These are phyloP conservation scores for Pythium plurisporium DNA, from an alignment of 352 stramenopile genomes.

Conservation along the genomic window DNA sequence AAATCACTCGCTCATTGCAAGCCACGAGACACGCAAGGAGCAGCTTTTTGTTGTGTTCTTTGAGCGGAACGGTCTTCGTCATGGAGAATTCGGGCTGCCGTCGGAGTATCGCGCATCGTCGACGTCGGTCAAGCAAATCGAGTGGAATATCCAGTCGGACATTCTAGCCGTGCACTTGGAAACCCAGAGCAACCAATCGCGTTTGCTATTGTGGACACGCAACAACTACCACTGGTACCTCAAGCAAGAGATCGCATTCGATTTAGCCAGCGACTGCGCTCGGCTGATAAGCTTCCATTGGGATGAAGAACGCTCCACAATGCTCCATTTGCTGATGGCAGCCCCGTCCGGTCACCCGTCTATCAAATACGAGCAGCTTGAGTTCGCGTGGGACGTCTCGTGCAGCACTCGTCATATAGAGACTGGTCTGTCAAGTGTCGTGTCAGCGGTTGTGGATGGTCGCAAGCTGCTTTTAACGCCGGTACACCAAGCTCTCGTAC, in stretches of 20 bases:
- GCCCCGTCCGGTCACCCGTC: background rate
- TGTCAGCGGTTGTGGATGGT: conserved; percentile 58
- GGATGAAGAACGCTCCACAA: conserved; percentile 46
- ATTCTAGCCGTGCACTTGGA: conserved; percentile 54
- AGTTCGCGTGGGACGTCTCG: conserved; percentile 49
- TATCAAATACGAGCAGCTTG: conserved; percentile 32
- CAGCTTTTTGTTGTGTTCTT: conserved; percentile 76
- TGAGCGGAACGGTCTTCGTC: conserved; percentile 73
- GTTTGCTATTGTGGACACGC: conserved; percentile 69
- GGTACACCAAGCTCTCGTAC: conserved; percentile 56
- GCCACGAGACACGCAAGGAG: conserved; percentile 49
- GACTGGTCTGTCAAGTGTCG: conserved; percentile 28
- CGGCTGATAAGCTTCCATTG: conserved; percentile 36
- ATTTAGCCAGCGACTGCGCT: conserved; percentile 1
- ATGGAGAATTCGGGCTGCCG: conserved; percentile 71
- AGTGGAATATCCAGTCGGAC: conserved; percentile 70
- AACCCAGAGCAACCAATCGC: background rate
- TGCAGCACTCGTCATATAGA: conserved; percentile 13
- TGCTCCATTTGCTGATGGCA: conserved; percentile 35
- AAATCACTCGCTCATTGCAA: conserved; percentile 70
- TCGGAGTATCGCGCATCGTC: conserved; percentile 25
- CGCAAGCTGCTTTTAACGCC: conserved; percentile 59
- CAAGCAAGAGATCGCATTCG: conserved; percentile 56
- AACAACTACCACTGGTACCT: conserved; percentile 86
- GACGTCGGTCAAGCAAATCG: conserved; percentile 30